Percentiles rank a stretch among this genome's conserved stretches.
phyloP scores from a whole-genome alignment of 2,329 filamentous ascomycete genomes.

The Esteya vermicola region DNA sequence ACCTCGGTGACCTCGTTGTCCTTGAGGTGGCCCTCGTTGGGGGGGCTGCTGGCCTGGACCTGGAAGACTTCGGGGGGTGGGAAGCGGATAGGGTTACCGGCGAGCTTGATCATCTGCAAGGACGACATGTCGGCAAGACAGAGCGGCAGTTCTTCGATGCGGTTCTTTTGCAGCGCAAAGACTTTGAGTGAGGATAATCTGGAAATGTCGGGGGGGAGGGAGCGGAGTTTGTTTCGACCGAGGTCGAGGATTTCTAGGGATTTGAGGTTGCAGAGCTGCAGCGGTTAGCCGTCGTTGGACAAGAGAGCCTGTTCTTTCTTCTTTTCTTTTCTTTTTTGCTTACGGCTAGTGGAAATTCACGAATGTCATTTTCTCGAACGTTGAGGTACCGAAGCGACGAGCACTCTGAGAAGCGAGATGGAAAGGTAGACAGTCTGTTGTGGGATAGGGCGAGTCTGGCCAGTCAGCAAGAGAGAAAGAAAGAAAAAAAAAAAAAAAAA shows the following conservation, averaged over 20 bases:
- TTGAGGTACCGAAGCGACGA: constrained; percentile 68
- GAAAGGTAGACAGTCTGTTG: constrained; percentile 59
- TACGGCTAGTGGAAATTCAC: constrained; percentile 44
- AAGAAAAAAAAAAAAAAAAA: neutral
- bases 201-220: constrained; percentile 64
- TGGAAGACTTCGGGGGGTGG: constrained; percentile 59
- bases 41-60: constrained; percentile 37
- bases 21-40: constrained; percentile 39
- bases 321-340: too few species aligned
- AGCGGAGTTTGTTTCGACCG: constrained; percentile 70
- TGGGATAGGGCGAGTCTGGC: constrained; percentile 65
- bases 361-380: constrained; percentile 61
- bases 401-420: constrained; percentile 59
- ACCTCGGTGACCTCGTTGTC: constrained; percentile 53
- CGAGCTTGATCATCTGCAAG: constrained; percentile 76
- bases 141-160: constrained; percentile 68
- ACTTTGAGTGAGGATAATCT: constrained; percentile 79
- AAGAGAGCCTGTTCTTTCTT: too few species aligned
- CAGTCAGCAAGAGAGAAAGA: neutral
- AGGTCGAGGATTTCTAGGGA: constrained; percentile 88
- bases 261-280: constrained; percentile 68
- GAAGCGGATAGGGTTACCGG: constrained; percentile 74
- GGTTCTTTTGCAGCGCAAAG: constrained; percentile 74
- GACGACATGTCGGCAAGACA: constrained; percentile 84
- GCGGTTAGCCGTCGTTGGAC: too few species aligned